Evolutionary conservation across 208 protist genomes (phyloP), one percentile per base, ranked within the genome.

Genomic region (Trypanosoma vivax): DNA sequence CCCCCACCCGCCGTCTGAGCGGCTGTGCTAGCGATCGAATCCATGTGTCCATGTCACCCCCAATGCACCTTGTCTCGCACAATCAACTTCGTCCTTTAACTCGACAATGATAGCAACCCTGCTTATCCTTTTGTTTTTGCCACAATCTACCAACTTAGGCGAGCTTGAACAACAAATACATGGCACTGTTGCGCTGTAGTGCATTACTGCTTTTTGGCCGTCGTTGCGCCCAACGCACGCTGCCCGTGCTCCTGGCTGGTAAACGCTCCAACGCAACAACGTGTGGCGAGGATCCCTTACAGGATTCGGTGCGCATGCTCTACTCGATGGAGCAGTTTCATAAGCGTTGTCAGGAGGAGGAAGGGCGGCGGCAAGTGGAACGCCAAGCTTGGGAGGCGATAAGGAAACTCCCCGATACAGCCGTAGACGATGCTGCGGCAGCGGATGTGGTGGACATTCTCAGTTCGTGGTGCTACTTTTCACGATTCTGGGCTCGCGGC

Each of bases 401-500:
- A 16, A 60, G 80, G 57, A 50, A 58, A 14, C 43, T 86, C 18
- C 40, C 55, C 0, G 73, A 79, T 14, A 50, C 42, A 2, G 77
- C 71, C 10, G 47, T 79, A 3, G 67, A 80, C 1, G 38, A 51
- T 25, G 58, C 72, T 13, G 35, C 53, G 10, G 40, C 63, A 7
- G 30, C 50, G 13, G 55, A 82, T 38, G 16, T 83, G 21, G 63
- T 62, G 1, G 84, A 92, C 46, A 75, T 81, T 35, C 59, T 92
- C 0, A 49, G 53, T 2, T 34, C 70, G 39, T 88, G 78, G 70
- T 56, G 60, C 49, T 83, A 84, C 62, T 92, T 92, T 60, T 65
- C 72, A 1, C 11, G 23, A 3, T 67, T 58, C 25, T 92, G 79
- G 84, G 76, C 55, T 3, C 62, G 61, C 9, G 79, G 79, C 3